Evolutionary conservation across 176 grass and related monocot species (phyloP).

Genomic region (Aegilops tauschii): DNA sequence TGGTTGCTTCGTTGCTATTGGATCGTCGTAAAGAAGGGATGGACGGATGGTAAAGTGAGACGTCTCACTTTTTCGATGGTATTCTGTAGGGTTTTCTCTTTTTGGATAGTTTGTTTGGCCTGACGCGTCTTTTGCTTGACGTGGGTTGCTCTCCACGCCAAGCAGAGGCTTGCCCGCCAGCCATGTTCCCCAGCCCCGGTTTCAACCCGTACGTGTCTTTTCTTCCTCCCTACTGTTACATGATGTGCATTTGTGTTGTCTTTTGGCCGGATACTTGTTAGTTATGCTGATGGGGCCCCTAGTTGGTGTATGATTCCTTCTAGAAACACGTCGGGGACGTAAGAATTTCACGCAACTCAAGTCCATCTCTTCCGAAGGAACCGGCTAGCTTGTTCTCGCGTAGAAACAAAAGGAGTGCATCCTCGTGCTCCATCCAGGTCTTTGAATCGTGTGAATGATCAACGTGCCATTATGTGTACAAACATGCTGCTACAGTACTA

Average conservation of each 20-base stretch:
- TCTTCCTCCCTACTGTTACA: neutral
- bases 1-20: neutral
- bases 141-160: constrained; percentile 40
- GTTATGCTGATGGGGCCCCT: neutral
- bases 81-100: neutral
- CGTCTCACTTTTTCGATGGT: neutral
- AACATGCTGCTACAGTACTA: too few species aligned
- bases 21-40: neutral
- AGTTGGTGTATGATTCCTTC: too few species aligned
- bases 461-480: neutral
- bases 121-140: neutral
- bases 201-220: neutral
- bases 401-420: too few species aligned
- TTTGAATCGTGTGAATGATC: neutral
- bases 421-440: too few species aligned
- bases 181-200: neutral
- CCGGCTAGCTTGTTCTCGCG: too few species aligned
- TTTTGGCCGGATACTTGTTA: neutral
- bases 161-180: neutral
- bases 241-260: neutral
- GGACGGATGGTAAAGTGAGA: neutral
- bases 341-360: too few species aligned
- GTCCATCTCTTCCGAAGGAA: too few species aligned
- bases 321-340: too few species aligned
- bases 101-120: constrained; percentile 27